These are phyloP conservation scores for Ricinus communis DNA, from an alignment of 345 rosid species.

Conservation along the genomic window DNA sequence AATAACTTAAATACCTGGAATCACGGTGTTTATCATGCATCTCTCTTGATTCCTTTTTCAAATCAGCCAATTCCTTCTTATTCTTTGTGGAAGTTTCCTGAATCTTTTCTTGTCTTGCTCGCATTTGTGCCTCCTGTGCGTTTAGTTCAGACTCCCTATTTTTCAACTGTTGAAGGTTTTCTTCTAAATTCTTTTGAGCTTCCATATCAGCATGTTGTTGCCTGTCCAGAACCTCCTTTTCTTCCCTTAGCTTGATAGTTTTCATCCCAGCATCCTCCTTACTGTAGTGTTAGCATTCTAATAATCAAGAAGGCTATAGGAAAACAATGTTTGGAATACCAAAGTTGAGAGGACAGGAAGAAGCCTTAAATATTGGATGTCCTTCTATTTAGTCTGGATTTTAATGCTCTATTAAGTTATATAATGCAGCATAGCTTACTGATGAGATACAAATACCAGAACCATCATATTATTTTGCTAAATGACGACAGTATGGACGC, in stretches of 20 bases:
- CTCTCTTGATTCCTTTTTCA: slow-evolving; percentile 60
- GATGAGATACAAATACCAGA: neutral
- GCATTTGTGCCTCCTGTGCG: slow-evolving; percentile 76
- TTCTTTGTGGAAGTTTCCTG: slow-evolving; percentile 56
- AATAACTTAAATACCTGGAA: slow-evolving; percentile 53
- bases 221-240: slow-evolving; percentile 92
- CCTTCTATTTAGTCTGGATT: neutral
- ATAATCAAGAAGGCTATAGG: neutral
- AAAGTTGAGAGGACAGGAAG: neutral
- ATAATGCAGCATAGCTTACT: neutral
- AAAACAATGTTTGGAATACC: neutral
- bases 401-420: neutral
- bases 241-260: slow-evolving; percentile 87
- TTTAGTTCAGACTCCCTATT: slow-evolving; percentile 74
- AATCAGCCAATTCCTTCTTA: slow-evolving; percentile 56
- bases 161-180: slow-evolving; percentile 83
- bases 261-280: slow-evolving; percentile 94
- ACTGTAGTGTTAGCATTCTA: slow-evolving; percentile 44
- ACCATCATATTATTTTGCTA: neutral
- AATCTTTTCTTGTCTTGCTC: slow-evolving; percentile 55
- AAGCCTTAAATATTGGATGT: neutral
- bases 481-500: neutral
- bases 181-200: slow-evolving; percentile 88
- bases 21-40: slow-evolving; percentile 77
- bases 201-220: slow-evolving; percentile 89